Conservation (phyloP, 177 flowering plant species). For the Vitis hybrid region DNA sequence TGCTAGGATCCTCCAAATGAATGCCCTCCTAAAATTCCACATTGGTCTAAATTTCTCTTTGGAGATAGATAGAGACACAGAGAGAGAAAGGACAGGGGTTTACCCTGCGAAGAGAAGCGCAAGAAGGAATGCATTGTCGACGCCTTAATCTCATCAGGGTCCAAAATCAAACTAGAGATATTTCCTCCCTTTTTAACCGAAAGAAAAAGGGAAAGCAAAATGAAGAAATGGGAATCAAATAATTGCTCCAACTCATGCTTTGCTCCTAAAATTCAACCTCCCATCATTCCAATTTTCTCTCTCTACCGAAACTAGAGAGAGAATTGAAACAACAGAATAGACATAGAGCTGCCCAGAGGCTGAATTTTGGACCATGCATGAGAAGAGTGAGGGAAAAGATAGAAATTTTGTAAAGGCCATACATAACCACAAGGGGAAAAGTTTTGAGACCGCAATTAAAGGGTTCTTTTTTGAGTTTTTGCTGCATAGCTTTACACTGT, state of each 20-base stretch:
- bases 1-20: not conserved
- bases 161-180: slow-evolving; percentile 21
- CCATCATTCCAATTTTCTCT: slow-evolving; percentile 28
- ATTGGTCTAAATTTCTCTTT: not conserved
- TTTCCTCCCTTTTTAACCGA: slow-evolving; percentile 24
- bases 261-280: slow-evolving; percentile 34
- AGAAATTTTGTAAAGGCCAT: not conserved
- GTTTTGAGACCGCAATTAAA: slow-evolving; percentile 37
- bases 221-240: slow-evolving; percentile 25
- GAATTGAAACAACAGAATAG: slow-evolving; percentile 2
- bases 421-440: not conserved
- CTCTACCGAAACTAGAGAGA: not conserved
- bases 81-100: slow-evolving; percentile 4
- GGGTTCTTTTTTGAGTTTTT: slow-evolving; percentile 19
- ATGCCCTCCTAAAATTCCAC: no score
- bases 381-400: not conserved
- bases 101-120: slow-evolving; percentile 54
- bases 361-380: no score
- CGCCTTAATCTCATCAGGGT: slow-evolving; percentile 61
- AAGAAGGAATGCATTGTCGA: slow-evolving; percentile 62
- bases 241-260: slow-evolving; percentile 41
- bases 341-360: slow-evolving; percentile 7
- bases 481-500: slow-evolving; percentile 5
- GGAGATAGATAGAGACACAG: not conserved
- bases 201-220: slow-evolving; percentile 26